Conservation (phyloP, 2,329 filamentous ascomycete genomes). For the Penicillium sp. region DNA sequence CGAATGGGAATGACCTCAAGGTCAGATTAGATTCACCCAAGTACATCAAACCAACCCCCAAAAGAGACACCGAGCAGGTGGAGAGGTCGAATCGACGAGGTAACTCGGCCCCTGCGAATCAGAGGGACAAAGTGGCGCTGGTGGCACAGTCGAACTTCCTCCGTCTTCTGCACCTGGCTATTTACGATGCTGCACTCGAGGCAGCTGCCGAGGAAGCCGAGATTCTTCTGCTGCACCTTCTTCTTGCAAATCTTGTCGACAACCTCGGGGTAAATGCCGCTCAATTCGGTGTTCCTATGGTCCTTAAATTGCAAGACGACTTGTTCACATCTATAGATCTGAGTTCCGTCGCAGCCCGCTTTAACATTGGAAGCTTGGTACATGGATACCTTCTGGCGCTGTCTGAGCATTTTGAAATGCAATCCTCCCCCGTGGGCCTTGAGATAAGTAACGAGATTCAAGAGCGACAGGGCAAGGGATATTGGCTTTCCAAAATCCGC, state of each 20-base stretch:
- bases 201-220: slow-evolving; percentile 70
- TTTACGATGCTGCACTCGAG: slow-evolving; percentile 85
- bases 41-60: slow-evolving; percentile 43
- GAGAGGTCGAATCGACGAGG: slow-evolving; percentile 57
- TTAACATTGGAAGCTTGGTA: slow-evolving; percentile 77
- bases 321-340: slow-evolving; percentile 47
- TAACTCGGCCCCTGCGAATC: slow-evolving; percentile 63
- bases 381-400: slow-evolving; percentile 87
- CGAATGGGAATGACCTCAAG: slow-evolving; percentile 62
- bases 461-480: slow-evolving; percentile 67
- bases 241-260: slow-evolving; percentile 71
- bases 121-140: slow-evolving; percentile 56
- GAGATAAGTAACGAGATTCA: slow-evolving; percentile 74
- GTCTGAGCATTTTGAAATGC: slow-evolving; percentile 73
- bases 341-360: slow-evolving; percentile 60
- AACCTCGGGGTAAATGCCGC: slow-evolving; percentile 79
- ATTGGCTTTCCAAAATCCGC: slow-evolving; percentile 75
- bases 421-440: slow-evolving; percentile 65
- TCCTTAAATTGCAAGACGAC: slow-evolving; percentile 83
- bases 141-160: slow-evolving; percentile 68
- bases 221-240: slow-evolving; percentile 70
- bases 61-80: slow-evolving; percentile 41
- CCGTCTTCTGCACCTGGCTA: slow-evolving; percentile 74
- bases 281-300: slow-evolving; percentile 79
- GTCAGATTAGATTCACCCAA: slow-evolving; percentile 58